These are phyloP conservation scores for Daldinia sp. DNA, from an alignment of 2,329 filamentous ascomycete genomes.

Conservation along the genomic window DNA sequence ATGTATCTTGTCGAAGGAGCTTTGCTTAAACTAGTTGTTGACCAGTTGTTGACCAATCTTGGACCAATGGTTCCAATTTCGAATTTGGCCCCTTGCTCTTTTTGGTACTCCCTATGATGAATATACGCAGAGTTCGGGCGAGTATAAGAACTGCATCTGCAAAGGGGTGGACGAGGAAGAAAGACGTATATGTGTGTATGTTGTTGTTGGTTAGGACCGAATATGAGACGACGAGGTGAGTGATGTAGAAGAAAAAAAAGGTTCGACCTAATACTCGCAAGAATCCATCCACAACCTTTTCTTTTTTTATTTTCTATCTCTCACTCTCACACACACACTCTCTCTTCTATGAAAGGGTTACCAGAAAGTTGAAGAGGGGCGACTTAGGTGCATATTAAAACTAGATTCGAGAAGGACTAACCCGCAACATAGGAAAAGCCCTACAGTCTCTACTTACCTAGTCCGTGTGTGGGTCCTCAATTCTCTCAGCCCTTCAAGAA, in stretches of 20 bases:
- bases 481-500: conserved; percentile 36
- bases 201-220: conserved; percentile 6
- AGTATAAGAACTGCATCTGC: conserved; percentile 12
- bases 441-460: conserved; percentile 31
- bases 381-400: conserved; percentile 44
- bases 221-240: conserved; percentile 29
- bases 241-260: conserved; percentile 5
- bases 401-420: conserved; percentile 40
- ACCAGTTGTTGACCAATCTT: conserved; percentile 25
- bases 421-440: conserved; percentile 35
- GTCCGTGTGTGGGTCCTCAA: conserved; percentile 18
- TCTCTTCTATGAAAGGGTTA: conserved; percentile 30
- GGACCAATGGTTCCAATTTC: conserved; percentile 30
- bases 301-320: conserved; percentile 3
- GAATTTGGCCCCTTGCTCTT: conserved; percentile 20
- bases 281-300: conserved; percentile 37
- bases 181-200: background rate
- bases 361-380: conserved; percentile 38
- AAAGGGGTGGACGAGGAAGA: conserved; percentile 17
- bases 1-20: conserved; percentile 13
- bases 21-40: too few relatives aligned
- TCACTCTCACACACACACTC: background rate
- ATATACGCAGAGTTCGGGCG: conserved; percentile 21
- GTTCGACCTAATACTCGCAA: conserved; percentile 35
- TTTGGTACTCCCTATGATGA: conserved; percentile 10